Evolutionary conservation across 2,329 filamentous ascomycete genomes (phyloP).

Genomic region (Pseudocercospora cruenta): DNA sequence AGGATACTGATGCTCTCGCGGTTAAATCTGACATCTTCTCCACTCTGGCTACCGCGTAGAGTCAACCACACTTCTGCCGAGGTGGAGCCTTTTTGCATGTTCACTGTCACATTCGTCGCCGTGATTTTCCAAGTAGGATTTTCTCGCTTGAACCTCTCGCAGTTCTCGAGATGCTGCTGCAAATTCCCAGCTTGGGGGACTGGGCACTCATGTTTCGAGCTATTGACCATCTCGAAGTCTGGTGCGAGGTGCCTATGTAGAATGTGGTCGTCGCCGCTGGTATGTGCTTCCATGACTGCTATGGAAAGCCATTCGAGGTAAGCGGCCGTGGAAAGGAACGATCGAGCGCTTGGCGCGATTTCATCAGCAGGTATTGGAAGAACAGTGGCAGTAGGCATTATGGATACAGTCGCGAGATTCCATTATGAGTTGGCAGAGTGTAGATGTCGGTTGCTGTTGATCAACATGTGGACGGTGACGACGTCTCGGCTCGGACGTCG

Average conservation of each 20-base stretch:
- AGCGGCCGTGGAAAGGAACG: slow-evolving; percentile 8
- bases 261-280: slow-evolving; percentile 7
- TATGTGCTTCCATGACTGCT: slow-evolving; percentile 19
- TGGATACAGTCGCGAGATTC: too few species aligned
- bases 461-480: too few species aligned
- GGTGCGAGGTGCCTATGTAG: slow-evolving; percentile 12
- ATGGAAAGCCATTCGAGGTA: slow-evolving; percentile 18
- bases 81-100: slow-evolving; percentile 15
- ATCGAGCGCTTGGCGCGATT: neutral
- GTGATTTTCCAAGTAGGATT: slow-evolving; percentile 20
- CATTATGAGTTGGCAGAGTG: too few species aligned
- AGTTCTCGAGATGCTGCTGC: slow-evolving; percentile 17
- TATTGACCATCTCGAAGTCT: slow-evolving; percentile 22
- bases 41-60: slow-evolving; percentile 9
- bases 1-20: slow-evolving; percentile 25
- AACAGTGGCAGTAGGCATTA: too few species aligned
- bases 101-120: slow-evolving; percentile 10
- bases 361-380: too few species aligned
- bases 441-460: too few species aligned
- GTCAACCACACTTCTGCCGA: slow-evolving; percentile 24
- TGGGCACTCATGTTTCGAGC: slow-evolving; percentile 18
- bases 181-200: slow-evolving; percentile 11
- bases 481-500: too few species aligned
- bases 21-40: slow-evolving; percentile 14
- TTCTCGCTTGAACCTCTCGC: slow-evolving; percentile 5